Evolutionary conservation across 1,284 basidiomycete genomes (phyloP), one percentile per base, ranked within the genome.

Genomic region (Cerioporus squamosus): DNA sequence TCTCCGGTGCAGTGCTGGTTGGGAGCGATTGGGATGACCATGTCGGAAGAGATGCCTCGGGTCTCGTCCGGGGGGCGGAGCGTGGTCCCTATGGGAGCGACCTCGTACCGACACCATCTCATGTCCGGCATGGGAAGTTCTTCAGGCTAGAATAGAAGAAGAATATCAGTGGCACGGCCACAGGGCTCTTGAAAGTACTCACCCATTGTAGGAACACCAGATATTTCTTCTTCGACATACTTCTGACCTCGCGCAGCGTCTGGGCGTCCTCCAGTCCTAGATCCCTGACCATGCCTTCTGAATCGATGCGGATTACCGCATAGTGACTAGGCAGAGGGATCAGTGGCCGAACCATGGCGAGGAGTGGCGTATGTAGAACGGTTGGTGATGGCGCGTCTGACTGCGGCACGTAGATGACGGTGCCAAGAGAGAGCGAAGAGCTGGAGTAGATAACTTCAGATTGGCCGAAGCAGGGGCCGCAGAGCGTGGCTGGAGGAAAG

Each of bases 21-120:
- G 4, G 60, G 60, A 18, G 38, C 53, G 31, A 57, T 54, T 7
- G 60, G 55, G 10, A 43, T 26, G 49, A 47, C 53, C 60, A 61
- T 55, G 12, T 61, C 55, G 5, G 55, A 2, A 0, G 55, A 51
- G 49, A 44, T 20, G 18, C 52, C 18, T 12, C 18, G 39, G 5
- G 39, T 14, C 14, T 22, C 33, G 15, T 59, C 38, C n/a, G 31
- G 43, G 5, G 44, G 17, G 0, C 57, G 57, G 3, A 53, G 23
- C 14, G 42, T 31, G 7, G 57, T 40, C 0, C 36, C 57, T 10
- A 59, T 42, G 14, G 47, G 42, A 4, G 14, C 17, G 17, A 53
- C 29, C 1, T 17, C 14, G 20, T 54, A 59, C 9, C 10, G 18
- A 22, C 49, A 59, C 51, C 51, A 53, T 7, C 22, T 23, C 8